These are phyloP conservation scores for Apophysomyces elegans DNA, from an alignment of 371 early-diverging fungal species.

Conservation along the genomic window DNA sequence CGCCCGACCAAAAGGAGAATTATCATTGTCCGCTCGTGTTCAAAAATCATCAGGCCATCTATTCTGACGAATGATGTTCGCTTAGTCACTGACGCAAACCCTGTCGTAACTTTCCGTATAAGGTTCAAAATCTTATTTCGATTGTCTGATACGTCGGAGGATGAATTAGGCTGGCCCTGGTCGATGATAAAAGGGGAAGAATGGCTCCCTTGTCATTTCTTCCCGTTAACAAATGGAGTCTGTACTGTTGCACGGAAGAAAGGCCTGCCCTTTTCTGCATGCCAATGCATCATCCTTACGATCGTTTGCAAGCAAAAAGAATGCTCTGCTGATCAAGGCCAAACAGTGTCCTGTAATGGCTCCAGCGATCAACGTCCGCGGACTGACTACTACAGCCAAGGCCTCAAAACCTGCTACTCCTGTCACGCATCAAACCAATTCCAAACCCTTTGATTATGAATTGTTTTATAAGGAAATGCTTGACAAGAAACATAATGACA, in stretches of 20 bases:
- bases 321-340: constrained; percentile 69
- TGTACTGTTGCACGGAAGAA: constrained; percentile 40
- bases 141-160: neutral
- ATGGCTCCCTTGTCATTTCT: neutral
- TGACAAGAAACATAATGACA: constrained; percentile 90
- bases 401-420: constrained; percentile 34
- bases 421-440: constrained; percentile 18
- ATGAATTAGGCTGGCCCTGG: constrained; percentile 4
- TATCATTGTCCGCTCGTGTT: neutral
- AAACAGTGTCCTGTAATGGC: constrained; percentile 86
- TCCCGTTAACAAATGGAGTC: constrained; percentile 42
- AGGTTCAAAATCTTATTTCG: too few relatives aligned
- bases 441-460: constrained; percentile 81
- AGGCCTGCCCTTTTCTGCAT: constrained; percentile 83
- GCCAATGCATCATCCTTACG: constrained; percentile 70
- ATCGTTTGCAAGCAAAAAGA: constrained; percentile 53
- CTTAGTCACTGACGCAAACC: neutral
- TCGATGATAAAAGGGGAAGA: neutral
- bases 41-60: constrained; percentile 2
- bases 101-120: neutral
- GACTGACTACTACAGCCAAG: constrained; percentile 30
- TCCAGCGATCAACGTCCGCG: constrained; percentile 64
- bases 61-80: neutral
- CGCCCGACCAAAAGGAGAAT: constrained; percentile 9
- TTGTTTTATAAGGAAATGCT: constrained; percentile 72